Evolutionary conservation across 2,329 filamentous ascomycete species (phyloP).

Genomic region (Furcasterigmium sp.): DNA sequence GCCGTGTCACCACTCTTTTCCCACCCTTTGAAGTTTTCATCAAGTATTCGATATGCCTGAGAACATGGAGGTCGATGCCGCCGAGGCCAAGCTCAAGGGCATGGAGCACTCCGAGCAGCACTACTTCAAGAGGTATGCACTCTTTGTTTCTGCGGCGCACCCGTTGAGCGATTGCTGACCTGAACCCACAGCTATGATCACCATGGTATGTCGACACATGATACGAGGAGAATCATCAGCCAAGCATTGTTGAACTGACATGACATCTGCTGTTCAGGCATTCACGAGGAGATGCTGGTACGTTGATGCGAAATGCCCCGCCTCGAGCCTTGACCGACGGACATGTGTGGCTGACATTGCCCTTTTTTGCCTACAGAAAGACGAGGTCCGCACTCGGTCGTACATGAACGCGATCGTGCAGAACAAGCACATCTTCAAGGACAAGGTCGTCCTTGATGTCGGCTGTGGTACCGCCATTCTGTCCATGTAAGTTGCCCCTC

Average conservation of each 20-base stretch:
- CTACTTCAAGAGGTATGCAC: constrained; percentile 96
- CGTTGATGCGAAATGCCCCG: constrained; percentile 7
- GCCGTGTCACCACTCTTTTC: background rate
- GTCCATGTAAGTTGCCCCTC: constrained; percentile 73
- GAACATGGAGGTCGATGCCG: constrained; percentile 54
- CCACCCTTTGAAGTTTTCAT: background rate
- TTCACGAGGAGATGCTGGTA: constrained; percentile 98
- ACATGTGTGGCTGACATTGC: background rate
- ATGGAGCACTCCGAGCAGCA: constrained; percentile 96
- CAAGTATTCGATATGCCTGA: constrained; percentile 15
- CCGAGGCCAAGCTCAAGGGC: constrained; percentile 58
- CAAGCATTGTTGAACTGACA: background rate
- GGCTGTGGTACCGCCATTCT: constrained; percentile 97
- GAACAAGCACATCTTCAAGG: constrained; percentile 90
- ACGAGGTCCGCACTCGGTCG: constrained; percentile 92
- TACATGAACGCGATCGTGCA: constrained; percentile 98
- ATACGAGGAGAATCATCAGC: background rate
- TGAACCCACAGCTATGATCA: constrained; percentile 76
- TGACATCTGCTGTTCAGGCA: constrained; percentile 53
- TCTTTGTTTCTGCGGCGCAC: no score
- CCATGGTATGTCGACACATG: constrained; percentile 60
- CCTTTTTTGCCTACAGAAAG: constrained; percentile 61
- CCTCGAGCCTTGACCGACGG: background rate
- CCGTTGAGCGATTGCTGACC: constrained; percentile 16
- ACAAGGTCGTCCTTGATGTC: constrained; percentile 84